Percentiles rank a stretch among this genome's conserved stretches.
These are phyloP conservation scores for Paragyromitra xinjiangensis DNA, from an alignment of 495 filamentous ascomycete species.

Conservation along the genomic window DNA sequence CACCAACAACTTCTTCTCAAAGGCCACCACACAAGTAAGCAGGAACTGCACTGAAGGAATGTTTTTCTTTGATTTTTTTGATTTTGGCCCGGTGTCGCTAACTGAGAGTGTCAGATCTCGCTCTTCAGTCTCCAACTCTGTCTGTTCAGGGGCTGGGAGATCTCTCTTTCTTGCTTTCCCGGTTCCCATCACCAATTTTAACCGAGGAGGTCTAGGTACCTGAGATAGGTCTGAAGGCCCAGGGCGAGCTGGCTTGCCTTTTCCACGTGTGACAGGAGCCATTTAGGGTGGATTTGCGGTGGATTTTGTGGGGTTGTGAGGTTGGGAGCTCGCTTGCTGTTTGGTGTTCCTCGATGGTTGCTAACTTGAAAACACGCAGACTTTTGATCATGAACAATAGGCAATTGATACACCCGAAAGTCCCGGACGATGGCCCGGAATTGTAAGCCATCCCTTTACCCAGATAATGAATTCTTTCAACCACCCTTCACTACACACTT, in stretches of 20 bases:
- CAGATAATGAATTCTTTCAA: too few species aligned
- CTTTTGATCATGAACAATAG: not conserved
- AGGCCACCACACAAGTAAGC: not conserved
- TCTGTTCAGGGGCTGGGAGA: not conserved
- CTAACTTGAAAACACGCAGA: slow-evolving; percentile 6
- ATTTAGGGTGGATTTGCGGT: slow-evolving; percentile 5
- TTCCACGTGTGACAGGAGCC: slow-evolving; percentile 3
- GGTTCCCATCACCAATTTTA: slow-evolving; percentile 3
- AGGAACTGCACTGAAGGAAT: not conserved
- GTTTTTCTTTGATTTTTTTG: not conserved
- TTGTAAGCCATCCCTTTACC: too few species aligned
- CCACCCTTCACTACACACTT: too few species aligned
- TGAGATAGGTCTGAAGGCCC: not conserved
- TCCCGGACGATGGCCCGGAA: too few species aligned
- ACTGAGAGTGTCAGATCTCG: slow-evolving; percentile 1
- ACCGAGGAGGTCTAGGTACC: not conserved
- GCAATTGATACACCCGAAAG: too few species aligned
- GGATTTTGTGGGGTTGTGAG: not conserved
- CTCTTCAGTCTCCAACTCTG: not conserved
- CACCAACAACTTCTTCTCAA: not conserved
- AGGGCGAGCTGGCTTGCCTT: slow-evolving; percentile 4
- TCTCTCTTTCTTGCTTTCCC: not conserved
- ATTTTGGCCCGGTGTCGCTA: slow-evolving; percentile 5
- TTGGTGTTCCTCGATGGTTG: slow-evolving; percentile 4
- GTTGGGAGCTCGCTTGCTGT: slow-evolving; percentile 10